These are phyloP conservation scores for Phlebiopsis flavidoalba DNA, from an alignment of 768 basidiomycete genomes.

Conservation along the genomic window DNA sequence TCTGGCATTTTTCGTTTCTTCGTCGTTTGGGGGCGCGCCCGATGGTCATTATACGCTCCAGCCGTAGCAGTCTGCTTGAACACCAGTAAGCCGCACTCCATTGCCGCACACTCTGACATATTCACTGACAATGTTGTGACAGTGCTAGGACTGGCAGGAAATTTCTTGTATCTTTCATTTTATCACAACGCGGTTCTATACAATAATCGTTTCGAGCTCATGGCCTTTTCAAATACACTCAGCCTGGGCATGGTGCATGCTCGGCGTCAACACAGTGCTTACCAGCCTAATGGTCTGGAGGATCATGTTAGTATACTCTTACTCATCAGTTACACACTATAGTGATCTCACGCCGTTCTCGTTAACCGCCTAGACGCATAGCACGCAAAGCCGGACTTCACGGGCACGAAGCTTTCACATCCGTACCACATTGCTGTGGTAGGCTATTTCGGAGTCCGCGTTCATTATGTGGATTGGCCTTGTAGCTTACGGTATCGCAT, in stretches of 20 bases:
- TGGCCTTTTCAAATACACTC: constrained; percentile 16
- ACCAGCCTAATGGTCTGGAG: constrained; percentile 17
- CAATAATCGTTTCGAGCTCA: constrained; percentile 9
- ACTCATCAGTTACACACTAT: background rate
- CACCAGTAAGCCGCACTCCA: constrained; percentile 12
- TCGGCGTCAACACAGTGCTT: constrained; percentile 15
- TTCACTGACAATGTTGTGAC: background rate
- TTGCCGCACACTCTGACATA: background rate
- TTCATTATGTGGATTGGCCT: constrained; percentile 20
- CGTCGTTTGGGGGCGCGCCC: constrained; percentile 13
- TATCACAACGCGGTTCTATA: constrained; percentile 13
- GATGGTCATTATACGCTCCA: constrained; percentile 20
- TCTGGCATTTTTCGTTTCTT: constrained; percentile 23
- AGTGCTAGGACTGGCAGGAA: constrained; percentile 20
- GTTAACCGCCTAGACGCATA: background rate
- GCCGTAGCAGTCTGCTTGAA: constrained; percentile 10
- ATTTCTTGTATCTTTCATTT: constrained; percentile 13
- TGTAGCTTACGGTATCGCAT: constrained; percentile 15
- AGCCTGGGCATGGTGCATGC: constrained; percentile 21
- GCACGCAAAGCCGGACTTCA: background rate
- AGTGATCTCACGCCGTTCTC: background rate
- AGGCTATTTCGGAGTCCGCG: constrained; percentile 18
- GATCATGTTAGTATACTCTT: constrained; percentile 8
- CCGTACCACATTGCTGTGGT: constrained; percentile 2
- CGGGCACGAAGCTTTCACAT: background rate